Base-by-base conservation (phyloP, 345 rosid genomes). In the Physaria fendleri region DNA sequence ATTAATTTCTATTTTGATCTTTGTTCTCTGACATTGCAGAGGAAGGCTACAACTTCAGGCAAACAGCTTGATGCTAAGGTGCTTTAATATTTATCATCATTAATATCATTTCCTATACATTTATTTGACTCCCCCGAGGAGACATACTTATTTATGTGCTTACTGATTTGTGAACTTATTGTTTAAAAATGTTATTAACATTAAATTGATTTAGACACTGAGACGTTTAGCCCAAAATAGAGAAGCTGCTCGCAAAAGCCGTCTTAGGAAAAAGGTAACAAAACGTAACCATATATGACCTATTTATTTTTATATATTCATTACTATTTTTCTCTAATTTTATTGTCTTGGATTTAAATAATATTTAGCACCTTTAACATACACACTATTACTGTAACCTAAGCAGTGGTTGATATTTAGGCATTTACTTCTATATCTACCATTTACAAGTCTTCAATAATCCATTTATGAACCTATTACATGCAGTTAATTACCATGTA, bases 221-320 rank as follows among this genome's bases (percentile, higher is more conserved):
- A 89, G 99, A 80, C 94, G 99, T 53, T 81, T 93, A 59, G 99
- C 99, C 61, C 99, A 93, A 65, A 93, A 93, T 81, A 87, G 99
- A 81, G 99, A 93, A 83, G 99, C 99, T 74, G 99, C 99, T 56
- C 87, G 84, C 60, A 93, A 93, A 77, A 93, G 99, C 64, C 91
- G 99, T 48, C 82, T 93, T 11, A 85, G 99, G 65, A 93, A 93
- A 80, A 93, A 93, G 90, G 99, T 82, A 71, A 41, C 16, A n/a
- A n/a, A n/a, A n/a, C 49, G n/a, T 33, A 3, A 10, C 35, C 9
- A 11, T 32, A 29, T 37, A 14, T 35, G 40, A n/a, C 17, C 7
- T 35, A 35, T 35, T 35, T 13, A 35, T 35, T n/a, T n/a, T 35
- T 13, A 35, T 35, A 5, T n/a, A 6, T 32, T 32, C 37, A 10